Base-by-base conservation (phyloP, 2,329 filamentous ascomycete genomes). In the Trichophyton schoenleinii region DNA sequence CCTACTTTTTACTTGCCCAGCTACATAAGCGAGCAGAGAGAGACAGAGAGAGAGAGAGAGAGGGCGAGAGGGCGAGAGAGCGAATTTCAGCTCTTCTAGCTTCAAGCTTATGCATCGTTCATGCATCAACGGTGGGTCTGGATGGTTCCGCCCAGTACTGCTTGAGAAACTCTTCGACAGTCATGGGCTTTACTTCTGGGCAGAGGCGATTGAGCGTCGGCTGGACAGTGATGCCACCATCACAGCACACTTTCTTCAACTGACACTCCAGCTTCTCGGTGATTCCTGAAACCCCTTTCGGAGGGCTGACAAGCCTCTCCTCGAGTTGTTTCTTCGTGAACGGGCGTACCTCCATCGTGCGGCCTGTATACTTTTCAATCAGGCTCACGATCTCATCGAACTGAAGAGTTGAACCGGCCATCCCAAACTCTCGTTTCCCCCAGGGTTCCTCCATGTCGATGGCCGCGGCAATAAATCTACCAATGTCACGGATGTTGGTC, bases 401-500 rank as follows among this genome's bases (percentile, higher is more conserved):
- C 41, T 60, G 49, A 36, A 70, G 28, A 22, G 69, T 70, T 34
- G 71, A 66, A 5, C 72, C 71, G 6, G 67, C 70, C 66, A 74
- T 71, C 7, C 68, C 67, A 60, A 73, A 66, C 58, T 72, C 67
- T 57, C 68, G 66, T 28, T 65, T 63, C 62, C 66, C 71, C 59
- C 60, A 63, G 1, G 67, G 67, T 28, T 67, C 64, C 5, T 68
- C 63, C 57, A 74, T 61, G 60, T 67, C 64, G 60, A 72, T 66
- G 15, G 67, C 68, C 6, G 70, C 70, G 11, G 68, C 70, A 28
- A 72, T 65, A 63, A 72, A 72, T 15, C 64, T 58, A 7, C 71
- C 70, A 34, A 70, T 64, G 63, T 74, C 72, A 5, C 68, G 62
- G 53, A 74, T 67, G 58, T 72, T 67, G 20, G 70, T 74, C 65